A percentile compares a stretch with the other conserved stretches of the same genome.
Evolutionary conservation across 2,329 filamentous ascomycete genomes (phyloP).

Genomic region (Hypoxylon sp.): DNA sequence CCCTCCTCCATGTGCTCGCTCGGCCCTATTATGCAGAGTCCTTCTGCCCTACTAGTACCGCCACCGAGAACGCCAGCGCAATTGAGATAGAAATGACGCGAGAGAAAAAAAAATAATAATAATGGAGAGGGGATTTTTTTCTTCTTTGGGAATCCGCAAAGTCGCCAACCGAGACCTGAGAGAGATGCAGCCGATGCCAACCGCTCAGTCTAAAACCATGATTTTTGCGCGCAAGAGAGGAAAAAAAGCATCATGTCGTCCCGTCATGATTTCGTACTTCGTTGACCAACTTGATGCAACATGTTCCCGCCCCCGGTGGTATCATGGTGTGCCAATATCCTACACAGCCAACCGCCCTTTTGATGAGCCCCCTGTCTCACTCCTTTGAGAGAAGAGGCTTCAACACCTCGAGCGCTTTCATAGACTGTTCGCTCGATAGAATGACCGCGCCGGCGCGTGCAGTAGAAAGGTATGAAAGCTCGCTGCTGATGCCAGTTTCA

Average conservation of each 20-base stretch:
- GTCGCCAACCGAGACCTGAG: slow-evolving; percentile 16
- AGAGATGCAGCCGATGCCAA: slow-evolving; percentile 31
- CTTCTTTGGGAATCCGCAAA: slow-evolving; percentile 13
- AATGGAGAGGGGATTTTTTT: slow-evolving; percentile 16
- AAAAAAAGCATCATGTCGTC: slow-evolving; percentile 26
- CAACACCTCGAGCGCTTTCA: slow-evolving; percentile 80
- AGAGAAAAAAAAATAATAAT: too few species aligned
- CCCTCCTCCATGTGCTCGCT: slow-evolving; percentile 7
- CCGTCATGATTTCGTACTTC: slow-evolving; percentile 29
- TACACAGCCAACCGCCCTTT: slow-evolving; percentile 21
- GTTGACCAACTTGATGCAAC: slow-evolving; percentile 7
- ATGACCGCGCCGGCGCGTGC: slow-evolving; percentile 92
- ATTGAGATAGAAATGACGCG: slow-evolving; percentile 22
- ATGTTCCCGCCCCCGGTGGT: slow-evolving; percentile 12
- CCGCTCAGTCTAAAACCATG: slow-evolving; percentile 31
- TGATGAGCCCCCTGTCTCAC: slow-evolving; percentile 19
- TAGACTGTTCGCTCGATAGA: slow-evolving; percentile 80
- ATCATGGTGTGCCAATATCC: slow-evolving; percentile 26
- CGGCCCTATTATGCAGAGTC: slow-evolving; percentile 20
- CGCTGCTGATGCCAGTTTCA: slow-evolving; percentile 66
- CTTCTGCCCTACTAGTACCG: slow-evolving; percentile 11
- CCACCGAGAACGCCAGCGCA: slow-evolving; percentile 17
- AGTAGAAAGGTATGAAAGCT: slow-evolving; percentile 92
- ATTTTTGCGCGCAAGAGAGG: slow-evolving; percentile 22
- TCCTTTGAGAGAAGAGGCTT: slow-evolving; percentile 63